Evolutionary conservation across 805 yeast species (phyloP).

Genomic region (Pichia nanzhaoensis): DNA sequence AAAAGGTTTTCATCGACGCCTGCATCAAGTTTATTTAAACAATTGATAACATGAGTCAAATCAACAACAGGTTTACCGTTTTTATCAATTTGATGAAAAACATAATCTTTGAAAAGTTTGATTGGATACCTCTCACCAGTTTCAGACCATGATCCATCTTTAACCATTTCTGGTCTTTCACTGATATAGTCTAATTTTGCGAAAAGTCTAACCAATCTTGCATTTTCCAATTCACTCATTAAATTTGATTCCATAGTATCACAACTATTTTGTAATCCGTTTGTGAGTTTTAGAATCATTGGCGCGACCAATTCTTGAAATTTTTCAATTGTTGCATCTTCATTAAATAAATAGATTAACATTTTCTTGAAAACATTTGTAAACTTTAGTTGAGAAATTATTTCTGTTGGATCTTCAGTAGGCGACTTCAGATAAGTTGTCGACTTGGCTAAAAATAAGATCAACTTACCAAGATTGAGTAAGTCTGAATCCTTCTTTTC

Average conservation of each 20-base stretch:
- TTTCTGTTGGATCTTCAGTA: constrained; percentile 17
- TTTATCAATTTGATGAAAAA: constrained; percentile 80
- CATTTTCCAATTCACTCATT: constrained; percentile 77
- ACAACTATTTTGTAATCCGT: constrained; percentile 43
- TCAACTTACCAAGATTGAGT: constrained; percentile 48
- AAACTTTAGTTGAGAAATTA: constrained; percentile 29
- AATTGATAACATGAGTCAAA: constrained; percentile 69
- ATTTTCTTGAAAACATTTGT: constrained; percentile 42
- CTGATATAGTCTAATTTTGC: constrained; percentile 73
- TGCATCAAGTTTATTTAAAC: constrained; percentile 85
- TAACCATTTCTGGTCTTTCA: constrained; percentile 62
- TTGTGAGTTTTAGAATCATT: constrained; percentile 39
- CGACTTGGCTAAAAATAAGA: constrained; percentile 46
- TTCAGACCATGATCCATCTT: constrained; percentile 59
- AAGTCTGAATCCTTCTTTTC: constrained; percentile 43
- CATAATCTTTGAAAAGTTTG: constrained; percentile 71
- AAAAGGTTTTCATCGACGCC: constrained; percentile 81
- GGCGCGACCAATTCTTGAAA: constrained; percentile 37
- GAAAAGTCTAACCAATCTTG: constrained; percentile 73
- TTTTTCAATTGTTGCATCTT: constrained; percentile 25
- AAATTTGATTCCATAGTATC: constrained; percentile 60
- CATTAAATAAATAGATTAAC: constrained; percentile 31
- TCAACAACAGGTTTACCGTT: constrained; percentile 73
- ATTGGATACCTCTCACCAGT: constrained; percentile 70
- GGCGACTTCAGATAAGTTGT: constrained; percentile 21